Evolutionary conservation across 148 eudicot species (phyloP), one percentile per base, ranked within the genome.

Genomic region (Fagopyrum homotropicum): DNA sequence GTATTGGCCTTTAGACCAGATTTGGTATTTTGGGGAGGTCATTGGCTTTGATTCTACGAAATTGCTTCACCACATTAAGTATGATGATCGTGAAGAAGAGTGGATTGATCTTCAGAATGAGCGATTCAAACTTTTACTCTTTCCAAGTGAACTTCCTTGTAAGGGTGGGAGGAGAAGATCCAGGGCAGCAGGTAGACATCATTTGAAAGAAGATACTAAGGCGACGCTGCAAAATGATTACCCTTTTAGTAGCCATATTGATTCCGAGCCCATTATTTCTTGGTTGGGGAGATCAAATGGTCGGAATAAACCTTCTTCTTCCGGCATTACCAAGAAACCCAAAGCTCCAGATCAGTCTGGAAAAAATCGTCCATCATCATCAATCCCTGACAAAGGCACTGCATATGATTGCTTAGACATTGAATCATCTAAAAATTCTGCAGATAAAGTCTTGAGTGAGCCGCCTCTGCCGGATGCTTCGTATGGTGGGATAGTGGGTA

Each of bases 1-100:
- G 2, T 89, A 86, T 78, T 90, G 99, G 99, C 99, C 99, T 8
- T 80, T 91, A 83, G 99, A 96, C 81, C 85, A 92, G 82, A 85
- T 89, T 47, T 96, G 99, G 99, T 93, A 92, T 78, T 56, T 81
- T 82, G 99, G 99, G 55, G 83, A 86, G 78, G 93, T 96, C 47
- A 84, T 55, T 86, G 93, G 80, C 73, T 96, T 88, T 78, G 84
- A 89, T 75, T 81, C 89, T 4, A 87, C 83, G 73, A 86, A 77
- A 77, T 84, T 87, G 76, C 88, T 83, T 73, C 98, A 96, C 82
- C 98, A 88, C 81, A 82, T 96, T 45, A 89, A 90, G 77, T 96
- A 96, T 81, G 97, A 96, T 77, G 99, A 96, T 68, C 84, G 89
- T 69, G 98, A 92, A 44, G 93, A 93, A 77, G 99, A 92, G 81